Conservation (phyloP, 345 rosid species). For the Erysimum cheiranthoides region DNA sequence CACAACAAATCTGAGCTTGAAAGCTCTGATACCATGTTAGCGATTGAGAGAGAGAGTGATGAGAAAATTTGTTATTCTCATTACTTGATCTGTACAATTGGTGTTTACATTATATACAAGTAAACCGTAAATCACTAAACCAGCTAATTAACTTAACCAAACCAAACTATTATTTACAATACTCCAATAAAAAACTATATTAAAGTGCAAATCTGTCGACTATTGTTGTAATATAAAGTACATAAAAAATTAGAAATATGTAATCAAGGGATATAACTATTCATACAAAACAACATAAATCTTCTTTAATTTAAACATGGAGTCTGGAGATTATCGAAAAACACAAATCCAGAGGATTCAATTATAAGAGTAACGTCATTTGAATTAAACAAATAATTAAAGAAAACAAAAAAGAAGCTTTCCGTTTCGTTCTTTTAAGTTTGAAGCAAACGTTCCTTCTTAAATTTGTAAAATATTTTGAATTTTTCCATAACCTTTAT, state of each 20-base stretch:
- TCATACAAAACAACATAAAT: background rate
- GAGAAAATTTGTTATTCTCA: too few species aligned
- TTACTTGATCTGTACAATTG: too few species aligned
- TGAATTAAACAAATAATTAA: constrained; percentile 1
- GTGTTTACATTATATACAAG: too few species aligned
- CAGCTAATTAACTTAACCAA: too few species aligned
- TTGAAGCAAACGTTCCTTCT: constrained; percentile 24
- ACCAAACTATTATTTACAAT: too few species aligned
- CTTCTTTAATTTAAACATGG: background rate
- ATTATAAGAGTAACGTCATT: constrained; percentile 26
- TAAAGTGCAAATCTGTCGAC: background rate
- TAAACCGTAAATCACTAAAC: too few species aligned
- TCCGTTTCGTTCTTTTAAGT: constrained; percentile 13
- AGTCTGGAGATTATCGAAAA: background rate
- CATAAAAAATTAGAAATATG: too few species aligned
- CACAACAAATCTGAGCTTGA: too few species aligned
- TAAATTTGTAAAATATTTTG: constrained; percentile 1
- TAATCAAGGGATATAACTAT: background rate
- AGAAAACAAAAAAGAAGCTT: background rate
- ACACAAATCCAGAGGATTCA: background rate
- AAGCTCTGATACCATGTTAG: too few species aligned
- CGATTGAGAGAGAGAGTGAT: too few species aligned
- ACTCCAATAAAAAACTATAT: too few species aligned
- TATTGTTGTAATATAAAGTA: too few species aligned
- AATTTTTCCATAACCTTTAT: background rate